phyloP scores from a whole-genome alignment of 1,284 basidiomycete genomes.

The Rhodotorula sp. region DNA sequence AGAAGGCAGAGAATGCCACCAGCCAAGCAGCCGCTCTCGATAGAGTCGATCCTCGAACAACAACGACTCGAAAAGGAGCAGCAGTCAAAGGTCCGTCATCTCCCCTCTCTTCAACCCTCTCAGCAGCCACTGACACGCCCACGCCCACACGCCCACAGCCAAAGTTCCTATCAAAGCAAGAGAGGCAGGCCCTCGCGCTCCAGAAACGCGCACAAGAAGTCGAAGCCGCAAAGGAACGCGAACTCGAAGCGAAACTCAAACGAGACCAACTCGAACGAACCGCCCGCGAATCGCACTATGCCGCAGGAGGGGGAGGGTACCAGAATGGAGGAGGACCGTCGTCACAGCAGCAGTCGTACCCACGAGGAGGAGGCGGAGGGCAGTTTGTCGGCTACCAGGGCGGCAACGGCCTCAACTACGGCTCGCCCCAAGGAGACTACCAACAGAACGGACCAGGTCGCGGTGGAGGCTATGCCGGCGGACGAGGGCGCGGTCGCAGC shows the following conservation, averaged over 20 bases:
- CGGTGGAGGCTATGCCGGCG: slow-evolving; percentile 2
- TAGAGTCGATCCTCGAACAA: slow-evolving; percentile 78
- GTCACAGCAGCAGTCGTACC: neutral
- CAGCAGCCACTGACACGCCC: neutral
- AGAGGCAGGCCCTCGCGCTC: slow-evolving; percentile 82
- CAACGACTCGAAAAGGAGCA: slow-evolving; percentile 85
- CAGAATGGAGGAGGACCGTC: neutral
- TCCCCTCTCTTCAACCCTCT: neutral
- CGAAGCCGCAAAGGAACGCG: slow-evolving; percentile 62
- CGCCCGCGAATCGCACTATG: slow-evolving; percentile 55
- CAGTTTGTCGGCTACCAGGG: slow-evolving; percentile 16
- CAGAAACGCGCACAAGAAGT: slow-evolving; percentile 77
- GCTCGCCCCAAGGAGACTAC: slow-evolving; percentile 3
- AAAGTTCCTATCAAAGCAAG: slow-evolving; percentile 82
- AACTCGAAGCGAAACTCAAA: slow-evolving; percentile 60
- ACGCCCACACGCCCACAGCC: slow-evolving; percentile 59
- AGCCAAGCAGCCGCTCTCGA: slow-evolving; percentile 48
- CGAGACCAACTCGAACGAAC: slow-evolving; percentile 69
- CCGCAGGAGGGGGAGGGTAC: neutral
- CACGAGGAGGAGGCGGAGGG: neutral
- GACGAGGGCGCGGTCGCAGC: slow-evolving; percentile 5
- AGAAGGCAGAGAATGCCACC: slow-evolving; percentile 14
- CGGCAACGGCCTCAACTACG: slow-evolving; percentile 11
- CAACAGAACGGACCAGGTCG: neutral
- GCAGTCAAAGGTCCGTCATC: slow-evolving; percentile 68